A percentile compares a stretch with the other conserved stretches of the same genome.
Evolutionary conservation across 441 rosid species (phyloP).

Genomic region (Brassica balearica): DNA sequence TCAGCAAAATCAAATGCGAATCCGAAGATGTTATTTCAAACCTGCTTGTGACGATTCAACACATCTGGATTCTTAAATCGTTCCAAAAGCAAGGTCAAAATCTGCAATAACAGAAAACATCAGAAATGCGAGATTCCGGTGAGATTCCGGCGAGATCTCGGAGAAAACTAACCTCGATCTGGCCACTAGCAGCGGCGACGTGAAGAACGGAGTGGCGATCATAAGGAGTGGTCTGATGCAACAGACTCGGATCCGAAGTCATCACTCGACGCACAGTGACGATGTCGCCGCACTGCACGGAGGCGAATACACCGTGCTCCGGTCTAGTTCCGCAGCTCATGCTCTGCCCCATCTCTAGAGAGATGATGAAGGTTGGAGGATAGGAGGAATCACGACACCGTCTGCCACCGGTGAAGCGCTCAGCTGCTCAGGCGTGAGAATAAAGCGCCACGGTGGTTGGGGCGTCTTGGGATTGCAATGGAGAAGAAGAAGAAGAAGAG

Average conservation of each 20-base stretch:
- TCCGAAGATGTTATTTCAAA: conserved; percentile 30
- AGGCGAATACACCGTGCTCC: conserved; percentile 70
- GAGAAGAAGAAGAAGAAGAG: conserved; percentile 45
- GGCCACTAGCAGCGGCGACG: conserved; percentile 95
- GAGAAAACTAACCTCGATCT: conserved; percentile 70
- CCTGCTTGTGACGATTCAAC: conserved; percentile 95
- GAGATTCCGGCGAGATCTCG: conserved; percentile 25
- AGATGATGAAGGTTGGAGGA: neutral
- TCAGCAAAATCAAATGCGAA: neutral
- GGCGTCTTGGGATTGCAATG: conserved; percentile 9
- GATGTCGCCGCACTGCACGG: conserved; percentile 75
- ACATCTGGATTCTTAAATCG: conserved; percentile 77
- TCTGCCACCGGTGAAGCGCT: conserved; percentile 55
- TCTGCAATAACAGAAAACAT: conserved; percentile 46
- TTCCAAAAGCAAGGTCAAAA: conserved; percentile 73
- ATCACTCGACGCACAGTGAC: conserved; percentile 58
- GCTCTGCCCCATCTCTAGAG: conserved; percentile 77
- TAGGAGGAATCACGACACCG: conserved; percentile 49
- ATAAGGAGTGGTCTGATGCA: conserved; percentile 60
- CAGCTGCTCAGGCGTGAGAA: conserved; percentile 43
- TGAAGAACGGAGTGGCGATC: conserved; percentile 89
- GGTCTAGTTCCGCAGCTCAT: conserved; percentile 73
- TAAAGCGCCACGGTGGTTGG: conserved; percentile 48
- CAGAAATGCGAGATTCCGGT: conserved; percentile 7
- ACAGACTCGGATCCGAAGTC: conserved; percentile 58